A percentile compares a stretch with the other conserved stretches of the same genome.
phyloP scores from a whole-genome alignment of 2,329 filamentous ascomycete genomes.

The Cytospora piceicola region DNA sequence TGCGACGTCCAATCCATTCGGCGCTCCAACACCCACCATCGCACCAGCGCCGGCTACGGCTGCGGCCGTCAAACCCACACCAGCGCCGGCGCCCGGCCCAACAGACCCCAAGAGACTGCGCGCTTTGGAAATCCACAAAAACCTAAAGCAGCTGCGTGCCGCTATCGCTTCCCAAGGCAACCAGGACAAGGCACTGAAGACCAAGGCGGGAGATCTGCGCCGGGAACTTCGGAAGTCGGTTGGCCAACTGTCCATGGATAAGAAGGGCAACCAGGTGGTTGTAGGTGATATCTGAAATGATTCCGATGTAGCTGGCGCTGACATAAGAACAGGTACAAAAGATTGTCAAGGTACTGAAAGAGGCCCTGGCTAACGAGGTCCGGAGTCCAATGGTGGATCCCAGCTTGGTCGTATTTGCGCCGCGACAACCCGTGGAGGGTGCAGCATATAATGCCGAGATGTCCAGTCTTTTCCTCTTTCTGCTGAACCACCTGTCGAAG shows the following conservation, averaged over 20 bases:
- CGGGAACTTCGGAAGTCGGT: conserved; percentile 72
- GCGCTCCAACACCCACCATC: not conserved
- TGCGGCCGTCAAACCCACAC: conserved; percentile 13
- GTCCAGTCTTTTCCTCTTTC: conserved; percentile 69
- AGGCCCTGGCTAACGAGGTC: conserved; percentile 52
- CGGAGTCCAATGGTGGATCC: conserved; percentile 56
- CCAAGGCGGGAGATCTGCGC: conserved; percentile 71
- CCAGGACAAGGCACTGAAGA: conserved; percentile 62
- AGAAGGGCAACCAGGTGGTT: conserved; percentile 53
- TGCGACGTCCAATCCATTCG: conserved; percentile 5
- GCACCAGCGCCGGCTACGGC: conserved; percentile 11
- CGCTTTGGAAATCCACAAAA: conserved; percentile 65
- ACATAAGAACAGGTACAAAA: conserved; percentile 45
- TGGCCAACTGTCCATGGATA: conserved; percentile 63
- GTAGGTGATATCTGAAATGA: not conserved
- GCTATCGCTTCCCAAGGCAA: conserved; percentile 58
- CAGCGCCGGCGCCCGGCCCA: conserved; percentile 16
- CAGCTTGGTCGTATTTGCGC: conserved; percentile 52
- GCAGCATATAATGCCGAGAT: conserved; percentile 52
- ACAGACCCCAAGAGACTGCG: conserved; percentile 42
- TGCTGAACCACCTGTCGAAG: conserved; percentile 74
- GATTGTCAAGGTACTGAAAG: conserved; percentile 56
- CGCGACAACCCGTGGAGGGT: conserved; percentile 46
- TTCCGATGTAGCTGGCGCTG: conserved; percentile 26
- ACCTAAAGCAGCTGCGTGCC: conserved; percentile 62